Conservation (phyloP, 1,284 basidiomycete species). For the Sporisorium scitamineum region DNA sequence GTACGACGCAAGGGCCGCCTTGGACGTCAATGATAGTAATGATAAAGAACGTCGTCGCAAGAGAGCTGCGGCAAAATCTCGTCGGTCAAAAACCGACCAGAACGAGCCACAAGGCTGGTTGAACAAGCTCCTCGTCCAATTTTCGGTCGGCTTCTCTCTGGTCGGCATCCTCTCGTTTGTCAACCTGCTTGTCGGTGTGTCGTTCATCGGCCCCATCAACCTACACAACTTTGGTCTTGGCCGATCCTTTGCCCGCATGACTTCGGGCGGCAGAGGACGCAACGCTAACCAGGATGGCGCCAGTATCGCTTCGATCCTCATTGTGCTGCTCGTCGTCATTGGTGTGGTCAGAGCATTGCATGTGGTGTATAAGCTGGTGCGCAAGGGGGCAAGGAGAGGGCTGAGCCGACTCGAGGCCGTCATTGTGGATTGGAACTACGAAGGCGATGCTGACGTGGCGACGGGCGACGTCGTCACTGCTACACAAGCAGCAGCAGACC, state of each 20-base stretch:
- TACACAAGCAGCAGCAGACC: background rate
- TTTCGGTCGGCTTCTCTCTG: slow-evolving; percentile 55
- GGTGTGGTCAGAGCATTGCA: slow-evolving; percentile 48
- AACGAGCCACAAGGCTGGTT: slow-evolving; percentile 26
- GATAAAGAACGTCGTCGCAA: slow-evolving; percentile 14
- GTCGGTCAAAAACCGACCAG: background rate
- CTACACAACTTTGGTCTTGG: slow-evolving; percentile 55
- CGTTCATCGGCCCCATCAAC: slow-evolving; percentile 52
- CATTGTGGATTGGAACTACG: slow-evolving; percentile 53
- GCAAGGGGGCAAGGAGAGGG: slow-evolving; percentile 23
- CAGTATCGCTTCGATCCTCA: slow-evolving; percentile 45
- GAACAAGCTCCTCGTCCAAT: slow-evolving; percentile 38
- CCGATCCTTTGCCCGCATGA: slow-evolving; percentile 52
- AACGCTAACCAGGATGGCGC: slow-evolving; percentile 44
- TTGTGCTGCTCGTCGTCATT: slow-evolving; percentile 52
- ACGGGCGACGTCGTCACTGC: background rate
- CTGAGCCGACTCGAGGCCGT: slow-evolving; percentile 47
- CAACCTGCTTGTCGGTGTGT: slow-evolving; percentile 48
- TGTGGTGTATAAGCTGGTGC: slow-evolving; percentile 45
- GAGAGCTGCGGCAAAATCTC: slow-evolving; percentile 4
- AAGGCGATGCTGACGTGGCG: slow-evolving; percentile 37
- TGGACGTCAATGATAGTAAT: slow-evolving; percentile 8
- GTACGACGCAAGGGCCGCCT: slow-evolving; percentile 40
- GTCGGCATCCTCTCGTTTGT: slow-evolving; percentile 55
- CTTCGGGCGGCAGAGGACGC: slow-evolving; percentile 25